These are phyloP conservation scores for Sicyos baderoa DNA, from an alignment of 306 rosid species.

Conservation along the genomic window DNA sequence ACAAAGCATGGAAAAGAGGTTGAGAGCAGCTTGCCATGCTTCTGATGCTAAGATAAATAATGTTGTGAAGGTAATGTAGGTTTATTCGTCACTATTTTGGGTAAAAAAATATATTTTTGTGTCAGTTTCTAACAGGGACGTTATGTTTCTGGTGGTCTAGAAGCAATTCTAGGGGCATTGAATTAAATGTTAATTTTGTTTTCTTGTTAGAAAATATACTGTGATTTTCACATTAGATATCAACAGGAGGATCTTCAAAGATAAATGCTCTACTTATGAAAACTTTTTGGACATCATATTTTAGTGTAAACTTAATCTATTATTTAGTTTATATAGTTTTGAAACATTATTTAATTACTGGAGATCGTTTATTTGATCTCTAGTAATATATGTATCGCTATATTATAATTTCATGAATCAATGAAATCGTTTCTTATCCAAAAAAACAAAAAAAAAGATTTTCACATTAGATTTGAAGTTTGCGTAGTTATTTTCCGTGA, in stretches of 20 bases:
- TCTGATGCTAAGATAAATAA: slow-evolving; percentile 64
- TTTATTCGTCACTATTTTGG: neutral
- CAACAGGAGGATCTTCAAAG: too few species aligned
- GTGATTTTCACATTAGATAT: neutral
- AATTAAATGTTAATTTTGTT: slow-evolving; percentile 26
- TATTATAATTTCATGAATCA: too few species aligned
- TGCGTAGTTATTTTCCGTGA: slow-evolving; percentile 25
- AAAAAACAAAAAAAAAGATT: too few species aligned
- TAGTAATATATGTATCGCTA: too few species aligned
- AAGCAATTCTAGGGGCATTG: neutral
- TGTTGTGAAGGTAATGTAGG: slow-evolving; percentile 59
- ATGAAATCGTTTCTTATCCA: too few species aligned
- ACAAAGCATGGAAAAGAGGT: slow-evolving; percentile 83
- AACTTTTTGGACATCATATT: too few species aligned
- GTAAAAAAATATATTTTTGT: neutral
- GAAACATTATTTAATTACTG: too few species aligned
- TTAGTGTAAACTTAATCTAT: too few species aligned
- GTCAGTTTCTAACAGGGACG: neutral
- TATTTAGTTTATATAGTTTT: too few species aligned
- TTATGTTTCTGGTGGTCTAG: neutral
- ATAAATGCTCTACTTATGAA: too few species aligned
- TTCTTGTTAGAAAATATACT: neutral
- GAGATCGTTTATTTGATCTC: too few species aligned
- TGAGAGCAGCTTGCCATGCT: slow-evolving; percentile 85
- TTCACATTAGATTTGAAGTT: neutral